Evolutionary conservation across 2,329 filamentous ascomycete species (phyloP).

Genomic region (Zarea fungicola): DNA sequence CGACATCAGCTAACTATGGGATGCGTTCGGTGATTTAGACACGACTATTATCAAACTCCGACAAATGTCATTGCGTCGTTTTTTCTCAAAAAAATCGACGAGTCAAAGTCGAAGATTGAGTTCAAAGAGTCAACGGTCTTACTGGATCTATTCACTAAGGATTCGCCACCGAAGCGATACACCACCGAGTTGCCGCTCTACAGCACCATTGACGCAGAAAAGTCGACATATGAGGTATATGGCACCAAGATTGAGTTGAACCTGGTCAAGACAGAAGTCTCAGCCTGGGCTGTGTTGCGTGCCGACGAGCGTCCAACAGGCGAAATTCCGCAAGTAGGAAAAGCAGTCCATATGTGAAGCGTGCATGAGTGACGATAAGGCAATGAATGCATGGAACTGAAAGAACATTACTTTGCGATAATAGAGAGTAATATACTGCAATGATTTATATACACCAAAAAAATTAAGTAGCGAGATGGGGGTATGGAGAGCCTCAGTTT

Average conservation of each 20-base stretch:
- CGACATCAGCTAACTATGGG: too few relatives aligned
- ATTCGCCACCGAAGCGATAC: conserved; percentile 73
- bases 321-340: conserved; percentile 86
- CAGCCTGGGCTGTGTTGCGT: conserved; percentile 79
- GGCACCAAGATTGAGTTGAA: conserved; percentile 85
- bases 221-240: conserved; percentile 74
- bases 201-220: conserved; percentile 67
- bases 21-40: conserved; percentile 30
- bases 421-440: too few relatives aligned
- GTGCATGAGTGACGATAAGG: not conserved
- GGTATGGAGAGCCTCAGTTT: too few relatives aligned
- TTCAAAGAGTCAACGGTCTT: conserved; percentile 60
- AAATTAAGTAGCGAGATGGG: too few relatives aligned
- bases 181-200: conserved; percentile 69
- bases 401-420: too few relatives aligned
- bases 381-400: not conserved
- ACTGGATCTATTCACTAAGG: conserved; percentile 80
- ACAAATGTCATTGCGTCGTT: conserved; percentile 82
- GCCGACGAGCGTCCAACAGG: conserved; percentile 64
- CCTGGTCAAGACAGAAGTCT: conserved; percentile 65
- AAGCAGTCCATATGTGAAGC: conserved; percentile 57
- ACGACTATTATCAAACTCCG: conserved; percentile 93
- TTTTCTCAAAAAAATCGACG: conserved; percentile 96
- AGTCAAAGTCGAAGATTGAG: conserved; percentile 65
- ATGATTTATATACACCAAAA: too few relatives aligned